These are phyloP conservation scores for Zygosaccharomyces rouxii DNA, from an alignment of 805 yeast genomes.

Conservation along the genomic window DNA sequence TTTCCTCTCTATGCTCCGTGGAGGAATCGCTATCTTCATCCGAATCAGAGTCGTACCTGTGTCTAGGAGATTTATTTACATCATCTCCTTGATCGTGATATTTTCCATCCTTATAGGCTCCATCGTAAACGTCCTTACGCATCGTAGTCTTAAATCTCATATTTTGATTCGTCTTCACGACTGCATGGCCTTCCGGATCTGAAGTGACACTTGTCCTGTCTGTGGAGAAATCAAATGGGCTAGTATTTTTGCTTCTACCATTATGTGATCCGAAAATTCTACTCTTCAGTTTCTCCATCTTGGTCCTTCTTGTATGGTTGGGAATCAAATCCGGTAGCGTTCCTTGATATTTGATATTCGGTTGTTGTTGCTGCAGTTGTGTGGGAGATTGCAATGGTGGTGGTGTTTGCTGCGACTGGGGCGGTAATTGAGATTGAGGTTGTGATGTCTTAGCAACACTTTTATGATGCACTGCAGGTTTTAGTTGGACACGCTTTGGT, in stretches of 20 bases:
- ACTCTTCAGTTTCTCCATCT: constrained; percentile 17
- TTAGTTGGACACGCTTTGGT: neutral
- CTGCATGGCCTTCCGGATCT: constrained; percentile 13
- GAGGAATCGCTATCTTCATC: constrained; percentile 14
- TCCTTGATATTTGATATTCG: constrained; percentile 23
- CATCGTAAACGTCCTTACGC: constrained; percentile 20
- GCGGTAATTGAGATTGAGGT: neutral
- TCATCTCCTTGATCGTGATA: constrained; percentile 7
- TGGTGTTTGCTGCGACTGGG: neutral
- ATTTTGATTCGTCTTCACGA: constrained; percentile 13
- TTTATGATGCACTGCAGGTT: neutral
- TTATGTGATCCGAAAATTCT: constrained; percentile 12
- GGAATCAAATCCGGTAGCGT: constrained; percentile 29
- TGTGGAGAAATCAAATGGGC: constrained; percentile 1
- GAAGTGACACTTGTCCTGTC: constrained; percentile 10
- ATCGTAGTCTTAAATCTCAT: constrained; percentile 28
- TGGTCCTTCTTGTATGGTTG: constrained; percentile 19
- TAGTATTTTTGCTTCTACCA: neutral
- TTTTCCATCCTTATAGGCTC: constrained; percentile 3
- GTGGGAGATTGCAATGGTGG: neutral
- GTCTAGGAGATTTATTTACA: constrained; percentile 7
- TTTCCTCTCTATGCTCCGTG: constrained; percentile 8
- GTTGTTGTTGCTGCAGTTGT: neutral
- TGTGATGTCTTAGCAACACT: neutral
- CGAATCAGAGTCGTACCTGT: constrained; percentile 8